phyloP scores from a whole-genome alignment of 176 grass and related monocot species.

The Phyllostachys edulis region DNA sequence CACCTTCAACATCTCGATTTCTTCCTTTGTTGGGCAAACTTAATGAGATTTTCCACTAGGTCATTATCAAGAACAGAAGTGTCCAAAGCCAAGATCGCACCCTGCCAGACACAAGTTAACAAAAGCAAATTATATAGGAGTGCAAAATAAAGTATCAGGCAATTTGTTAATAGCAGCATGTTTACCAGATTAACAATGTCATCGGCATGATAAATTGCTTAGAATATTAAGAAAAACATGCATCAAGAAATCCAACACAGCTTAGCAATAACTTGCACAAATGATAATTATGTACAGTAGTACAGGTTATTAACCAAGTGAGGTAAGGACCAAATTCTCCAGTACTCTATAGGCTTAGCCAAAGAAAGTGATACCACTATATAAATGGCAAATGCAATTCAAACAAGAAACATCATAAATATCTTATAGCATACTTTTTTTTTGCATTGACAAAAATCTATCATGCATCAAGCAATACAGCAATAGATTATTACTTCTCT shows the following conservation, averaged over 20 bases:
- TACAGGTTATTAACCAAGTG: neutral
- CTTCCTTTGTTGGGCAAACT: constrained; percentile 97
- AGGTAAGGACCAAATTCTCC: neutral
- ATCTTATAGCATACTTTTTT: neutral
- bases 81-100: constrained; percentile 84
- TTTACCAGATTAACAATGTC: neutral
- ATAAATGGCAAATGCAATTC: neutral
- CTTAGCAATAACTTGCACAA: constrained; percentile 20
- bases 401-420: neutral
- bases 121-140: constrained; percentile 29
- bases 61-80: constrained; percentile 88
- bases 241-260: constrained; percentile 28
- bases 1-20: constrained; percentile 97
- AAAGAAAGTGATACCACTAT: constrained; percentile 3
- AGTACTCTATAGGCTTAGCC: neutral
- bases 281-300: neutral
- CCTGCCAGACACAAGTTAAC: constrained; percentile 48
- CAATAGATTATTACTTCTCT: neutral
- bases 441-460: neutral
- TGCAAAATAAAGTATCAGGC: neutral
- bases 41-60: constrained; percentile 98
- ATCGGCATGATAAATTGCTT: constrained; percentile 17
- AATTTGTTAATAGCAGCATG: constrained; percentile 22
- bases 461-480: neutral
- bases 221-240: constrained; percentile 1